Percentiles rank a stretch among this genome's conserved stretches.
phyloP scores from a whole-genome alignment of 306 rosid species.

The Begonia peltatifolia region DNA sequence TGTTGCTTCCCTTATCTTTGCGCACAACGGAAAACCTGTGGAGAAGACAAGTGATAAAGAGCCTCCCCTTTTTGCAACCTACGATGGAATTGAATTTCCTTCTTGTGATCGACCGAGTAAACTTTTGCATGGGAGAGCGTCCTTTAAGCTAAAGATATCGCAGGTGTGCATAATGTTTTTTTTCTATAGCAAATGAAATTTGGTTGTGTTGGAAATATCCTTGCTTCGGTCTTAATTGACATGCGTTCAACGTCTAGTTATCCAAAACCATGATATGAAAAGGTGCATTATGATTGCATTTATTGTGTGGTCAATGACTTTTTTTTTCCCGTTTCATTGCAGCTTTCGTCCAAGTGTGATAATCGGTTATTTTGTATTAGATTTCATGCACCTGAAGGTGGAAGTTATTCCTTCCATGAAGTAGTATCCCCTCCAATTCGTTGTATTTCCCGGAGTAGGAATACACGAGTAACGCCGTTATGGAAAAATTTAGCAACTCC shows the following conservation, averaged over 20 bases:
- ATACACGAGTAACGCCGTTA: slow-evolving; percentile 40
- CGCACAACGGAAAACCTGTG: slow-evolving; percentile 54
- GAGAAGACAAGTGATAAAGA: slow-evolving; percentile 68
- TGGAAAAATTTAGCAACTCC: slow-evolving; percentile 20
- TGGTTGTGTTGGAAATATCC: too few species aligned
- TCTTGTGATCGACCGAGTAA: slow-evolving; percentile 56
- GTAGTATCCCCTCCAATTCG: slow-evolving; percentile 60
- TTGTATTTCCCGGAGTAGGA: slow-evolving; percentile 69
- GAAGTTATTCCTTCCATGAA: slow-evolving; percentile 56
- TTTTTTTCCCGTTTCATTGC: slow-evolving; percentile 18
- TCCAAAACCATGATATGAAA: background rate
- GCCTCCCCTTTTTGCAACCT: slow-evolving; percentile 72
- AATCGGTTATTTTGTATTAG: slow-evolving; percentile 65
- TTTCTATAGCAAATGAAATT: too few species aligned
- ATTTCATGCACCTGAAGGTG: slow-evolving; percentile 43
- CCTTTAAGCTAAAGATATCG: slow-evolving; percentile 90
- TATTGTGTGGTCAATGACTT: slow-evolving; percentile 9
- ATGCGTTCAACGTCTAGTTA: too few species aligned
- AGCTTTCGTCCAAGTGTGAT: slow-evolving; percentile 94
- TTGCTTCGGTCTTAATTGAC: too few species aligned
- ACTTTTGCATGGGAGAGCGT: slow-evolving; percentile 71
- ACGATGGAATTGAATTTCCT: slow-evolving; percentile 69
- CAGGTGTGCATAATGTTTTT: slow-evolving; percentile 33
- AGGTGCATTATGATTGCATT: too few species aligned
- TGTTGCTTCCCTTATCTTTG: slow-evolving; percentile 73